Evolutionary conservation across 441 rosid species (phyloP).

Genomic region (Aquilaria agallochum): DNA sequence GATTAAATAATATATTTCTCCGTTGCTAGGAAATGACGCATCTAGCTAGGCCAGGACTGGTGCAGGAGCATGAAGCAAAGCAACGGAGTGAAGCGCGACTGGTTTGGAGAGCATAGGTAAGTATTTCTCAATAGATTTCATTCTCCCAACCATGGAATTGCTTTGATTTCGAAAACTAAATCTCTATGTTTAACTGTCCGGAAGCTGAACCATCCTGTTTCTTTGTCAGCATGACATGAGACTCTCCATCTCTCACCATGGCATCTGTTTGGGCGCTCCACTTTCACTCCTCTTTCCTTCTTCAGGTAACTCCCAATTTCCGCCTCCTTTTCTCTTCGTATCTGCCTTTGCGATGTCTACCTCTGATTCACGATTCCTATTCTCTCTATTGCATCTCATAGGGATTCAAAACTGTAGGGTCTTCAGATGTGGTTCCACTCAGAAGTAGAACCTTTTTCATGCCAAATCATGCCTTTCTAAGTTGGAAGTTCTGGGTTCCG

Average conservation of each 20-base stretch:
- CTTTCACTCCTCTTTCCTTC: slow-evolving; percentile 25
- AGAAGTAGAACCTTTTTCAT: slow-evolving; percentile 14
- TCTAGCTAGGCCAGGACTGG: too few relatives aligned
- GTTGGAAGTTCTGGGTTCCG: slow-evolving; percentile 16
- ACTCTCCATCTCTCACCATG: slow-evolving; percentile 23
- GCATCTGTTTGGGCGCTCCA: slow-evolving; percentile 47
- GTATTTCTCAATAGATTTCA: too few relatives aligned
- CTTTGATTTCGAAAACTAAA: too few relatives aligned
- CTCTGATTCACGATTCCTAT: slow-evolving; percentile 11
- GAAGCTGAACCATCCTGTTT: neutral
- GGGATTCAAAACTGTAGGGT: slow-evolving; percentile 27
- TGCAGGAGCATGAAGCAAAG: too few relatives aligned
- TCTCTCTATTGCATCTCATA: neutral
- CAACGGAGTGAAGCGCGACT: too few relatives aligned
- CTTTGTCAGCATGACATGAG: slow-evolving; percentile 15
- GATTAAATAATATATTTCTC: too few relatives aligned
- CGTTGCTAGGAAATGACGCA: too few relatives aligned
- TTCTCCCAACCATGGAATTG: too few relatives aligned
- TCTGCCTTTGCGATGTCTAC: slow-evolving; percentile 18
- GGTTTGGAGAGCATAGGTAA: too few relatives aligned
- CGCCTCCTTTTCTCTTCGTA: neutral
- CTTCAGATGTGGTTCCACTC: slow-evolving; percentile 23
- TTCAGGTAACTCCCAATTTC: slow-evolving; percentile 32
- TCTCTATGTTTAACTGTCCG: too few relatives aligned
- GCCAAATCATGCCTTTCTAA: slow-evolving; percentile 14